Conservation (phyloP, 2,329 filamentous ascomycete species). For the Canariomyces notabilis region DNA sequence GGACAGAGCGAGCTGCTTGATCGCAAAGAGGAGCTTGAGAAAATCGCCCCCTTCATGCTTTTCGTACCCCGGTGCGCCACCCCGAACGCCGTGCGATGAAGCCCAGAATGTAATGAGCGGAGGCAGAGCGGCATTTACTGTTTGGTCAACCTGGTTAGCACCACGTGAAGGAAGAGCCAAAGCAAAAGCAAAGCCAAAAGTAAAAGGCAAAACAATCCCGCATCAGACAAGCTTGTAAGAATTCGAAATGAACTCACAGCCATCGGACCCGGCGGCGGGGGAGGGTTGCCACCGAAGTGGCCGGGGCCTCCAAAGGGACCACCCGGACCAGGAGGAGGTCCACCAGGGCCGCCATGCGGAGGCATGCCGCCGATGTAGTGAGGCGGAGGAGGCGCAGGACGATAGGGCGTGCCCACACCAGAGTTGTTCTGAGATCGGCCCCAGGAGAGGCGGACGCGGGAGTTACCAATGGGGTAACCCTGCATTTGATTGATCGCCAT, state of each 20-base stretch:
- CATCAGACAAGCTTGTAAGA: no score
- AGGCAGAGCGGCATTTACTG: slow-evolving; percentile 14
- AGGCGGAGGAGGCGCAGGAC: slow-evolving; percentile 71
- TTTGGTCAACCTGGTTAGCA: slow-evolving; percentile 6
- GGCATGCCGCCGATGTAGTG: slow-evolving; percentile 47
- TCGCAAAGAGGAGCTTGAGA: slow-evolving; percentile 9
- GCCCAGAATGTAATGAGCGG: slow-evolving; percentile 9
- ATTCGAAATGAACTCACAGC: slow-evolving; percentile 18
- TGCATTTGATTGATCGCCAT: slow-evolving; percentile 99
- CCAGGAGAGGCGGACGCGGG: slow-evolving; percentile 94
- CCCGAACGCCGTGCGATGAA: slow-evolving; percentile 19
- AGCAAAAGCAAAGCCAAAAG: no score
- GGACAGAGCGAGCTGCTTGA: slow-evolving; percentile 14
- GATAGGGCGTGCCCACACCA: slow-evolving; percentile 93
- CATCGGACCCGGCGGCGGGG: slow-evolving; percentile 30
- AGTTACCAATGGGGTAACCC: slow-evolving; percentile 98
- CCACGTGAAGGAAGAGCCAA: no score
- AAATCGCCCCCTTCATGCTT: slow-evolving; percentile 17
- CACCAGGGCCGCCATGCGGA: slow-evolving; percentile 37
- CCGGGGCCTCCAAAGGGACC: slow-evolving; percentile 42
- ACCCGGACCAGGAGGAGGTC: slow-evolving; percentile 42
- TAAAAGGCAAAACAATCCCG: no score
- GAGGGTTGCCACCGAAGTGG: slow-evolving; percentile 40
- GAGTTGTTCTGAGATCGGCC: slow-evolving; percentile 99
- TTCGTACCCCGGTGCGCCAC: slow-evolving; percentile 14